These are phyloP conservation scores for Bryoerythrophyllum caledonicum DNA, from an alignment of 225 moss, liverwort and hornwort species.

Conservation along the genomic window DNA sequence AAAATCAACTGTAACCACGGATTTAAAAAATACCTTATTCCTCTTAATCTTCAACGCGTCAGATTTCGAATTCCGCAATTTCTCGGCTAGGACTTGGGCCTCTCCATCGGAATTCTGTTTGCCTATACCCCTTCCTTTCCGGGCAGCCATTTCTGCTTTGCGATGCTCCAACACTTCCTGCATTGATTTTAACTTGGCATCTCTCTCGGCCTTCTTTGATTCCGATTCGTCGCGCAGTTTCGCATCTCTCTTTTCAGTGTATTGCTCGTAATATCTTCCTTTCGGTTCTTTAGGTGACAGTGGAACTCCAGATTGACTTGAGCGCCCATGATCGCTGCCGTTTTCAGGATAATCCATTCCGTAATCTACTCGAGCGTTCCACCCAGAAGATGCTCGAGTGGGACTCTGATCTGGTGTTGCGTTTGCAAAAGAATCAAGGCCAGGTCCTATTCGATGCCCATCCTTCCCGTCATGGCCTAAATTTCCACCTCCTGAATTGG, in stretches of 20 bases:
- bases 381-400: conserved; percentile 68
- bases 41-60: conserved; percentile 66
- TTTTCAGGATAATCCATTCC: conserved; percentile 62
- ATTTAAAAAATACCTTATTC: conserved; percentile 56
- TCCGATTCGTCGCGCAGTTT: conserved; percentile 86
- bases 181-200: conserved; percentile 95
- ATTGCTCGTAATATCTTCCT: conserved; percentile 92
- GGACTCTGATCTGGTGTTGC: conserved; percentile 60
- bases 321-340: conserved; percentile 45
- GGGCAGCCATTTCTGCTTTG: conserved; percentile 92
- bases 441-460: conserved; percentile 56
- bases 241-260: conserved; percentile 93
- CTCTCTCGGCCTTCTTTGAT: conserved; percentile 83
- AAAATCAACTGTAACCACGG: background rate
- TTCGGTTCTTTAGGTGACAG: conserved; percentile 75
- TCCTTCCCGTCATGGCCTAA: conserved; percentile 43
- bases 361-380: conserved; percentile 72
- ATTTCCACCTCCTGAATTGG: conserved; percentile 32
- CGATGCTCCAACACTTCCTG: conserved; percentile 86
- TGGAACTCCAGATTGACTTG: conserved; percentile 42
- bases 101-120: conserved; percentile 71
- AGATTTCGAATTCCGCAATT: conserved; percentile 55
- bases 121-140: conserved; percentile 55
- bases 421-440: conserved; percentile 42
- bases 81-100: conserved; percentile 75